Base-by-base conservation (phyloP, 2,329 filamentous ascomycete species). In the Aspergillus melleus region DNA sequence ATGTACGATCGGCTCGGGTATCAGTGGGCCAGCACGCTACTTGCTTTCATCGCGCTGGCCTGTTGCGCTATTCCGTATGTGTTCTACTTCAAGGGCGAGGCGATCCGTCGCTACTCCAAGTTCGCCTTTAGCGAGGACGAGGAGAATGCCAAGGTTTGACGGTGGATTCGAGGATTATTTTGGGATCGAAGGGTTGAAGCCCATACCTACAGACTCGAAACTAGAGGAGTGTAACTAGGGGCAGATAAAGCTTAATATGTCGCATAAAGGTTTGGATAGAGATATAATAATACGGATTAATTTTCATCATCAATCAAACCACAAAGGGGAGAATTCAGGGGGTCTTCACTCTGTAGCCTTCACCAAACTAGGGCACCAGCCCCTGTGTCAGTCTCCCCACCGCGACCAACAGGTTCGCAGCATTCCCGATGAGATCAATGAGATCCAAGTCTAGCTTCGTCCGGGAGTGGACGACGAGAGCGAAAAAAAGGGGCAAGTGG, bases 1-100 rank as follows among this genome's bases (percentile, higher is more conserved):
- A 54, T 54, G 52, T 54, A 54, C 22, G 30, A 42, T 8, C 19
- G 52, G 22, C 52, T 54, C 12, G 52, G 52, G 19, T 42, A 42
- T 24, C 52, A 54, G 32, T 54, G 52, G 52, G 52, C 52, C 11
- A 42, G 30, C 11, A 42, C 30, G 6, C 8, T 54, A 19, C 36
- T 39, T 19, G 52, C 52, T 4, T 54, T 54, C 14, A 20, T 54
- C 12, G 32, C 52, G 8, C 8, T 54, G 30, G 52, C 22, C 12
- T 54, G 52, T 16, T 24, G 22, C 12, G 30, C 52, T n/a, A 26
- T 54, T 32, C 52, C 52, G 9, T 54, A 42, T 29, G 14, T 54
- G 36, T 54, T 54, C 36, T 54, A 54, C 36, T 42, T 22, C 19
- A 42, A 54, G 19, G 52, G 52, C 5, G 32, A 32, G 52, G 19